Evolutionary conservation across 2,329 filamentous ascomycete species (phyloP).

Genomic region (Hymenotorrendiella dingleyae): DNA sequence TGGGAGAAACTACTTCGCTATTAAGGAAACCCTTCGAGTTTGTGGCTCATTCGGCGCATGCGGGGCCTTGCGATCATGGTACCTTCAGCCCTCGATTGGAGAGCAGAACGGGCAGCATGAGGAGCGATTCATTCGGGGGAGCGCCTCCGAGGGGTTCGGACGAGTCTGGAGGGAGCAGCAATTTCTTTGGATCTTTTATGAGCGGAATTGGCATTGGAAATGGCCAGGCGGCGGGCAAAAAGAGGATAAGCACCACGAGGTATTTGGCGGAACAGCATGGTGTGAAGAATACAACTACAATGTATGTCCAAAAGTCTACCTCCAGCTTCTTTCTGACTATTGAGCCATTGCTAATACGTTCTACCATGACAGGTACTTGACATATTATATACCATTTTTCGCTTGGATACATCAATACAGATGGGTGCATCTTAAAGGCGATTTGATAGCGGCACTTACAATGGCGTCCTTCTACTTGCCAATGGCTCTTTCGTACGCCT

Average conservation of each 20-base stretch:
- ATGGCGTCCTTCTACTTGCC: constrained; percentile 98
- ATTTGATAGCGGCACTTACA: constrained; percentile 84
- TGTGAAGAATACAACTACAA: constrained; percentile 63
- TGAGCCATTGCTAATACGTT: constrained; percentile 11
- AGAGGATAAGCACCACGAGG: constrained; percentile 67
- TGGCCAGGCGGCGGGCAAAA: constrained; percentile 29
- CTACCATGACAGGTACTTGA: constrained; percentile 60
- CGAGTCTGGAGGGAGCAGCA: constrained; percentile 12
- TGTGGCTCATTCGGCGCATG: constrained; percentile 19
- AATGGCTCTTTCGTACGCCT: constrained; percentile 89
- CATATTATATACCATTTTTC: constrained; percentile 87
- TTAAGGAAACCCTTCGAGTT: constrained; percentile 36
- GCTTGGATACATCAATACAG: constrained; percentile 89
- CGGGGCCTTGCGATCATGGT: constrained; percentile 59
- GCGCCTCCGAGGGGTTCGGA: constrained; percentile 12
- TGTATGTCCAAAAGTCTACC: constrained; percentile 47
- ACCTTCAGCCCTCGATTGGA: constrained; percentile 66
- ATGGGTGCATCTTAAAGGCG: constrained; percentile 74
- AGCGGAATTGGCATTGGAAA: constrained; percentile 20
- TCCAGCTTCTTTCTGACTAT: background rate
- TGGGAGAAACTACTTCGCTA: constrained; percentile 47
- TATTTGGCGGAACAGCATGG: constrained; percentile 68
- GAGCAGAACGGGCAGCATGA: constrained; percentile 24
- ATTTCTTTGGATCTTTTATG: constrained; percentile 21
- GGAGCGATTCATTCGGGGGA: constrained; percentile 19